Base-by-base conservation (phyloP, 495 filamentous ascomycete genomes). In the Penicillium cinerascens region DNA sequence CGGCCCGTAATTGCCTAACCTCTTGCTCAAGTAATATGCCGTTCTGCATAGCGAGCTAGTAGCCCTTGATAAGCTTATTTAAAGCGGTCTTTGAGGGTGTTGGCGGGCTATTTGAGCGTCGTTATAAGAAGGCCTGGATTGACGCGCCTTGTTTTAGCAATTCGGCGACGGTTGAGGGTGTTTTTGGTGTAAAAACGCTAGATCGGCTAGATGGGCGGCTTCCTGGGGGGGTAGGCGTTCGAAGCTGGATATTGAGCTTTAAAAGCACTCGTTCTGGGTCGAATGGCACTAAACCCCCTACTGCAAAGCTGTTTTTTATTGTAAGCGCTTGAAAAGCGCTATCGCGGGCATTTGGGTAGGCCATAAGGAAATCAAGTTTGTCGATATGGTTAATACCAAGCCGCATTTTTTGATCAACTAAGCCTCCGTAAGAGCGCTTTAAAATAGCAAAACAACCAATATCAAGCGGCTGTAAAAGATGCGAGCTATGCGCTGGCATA, bases 181-280 rank as follows among this genome's bases (percentile, higher is more conserved):
- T 45, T 44, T 53, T 48, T 54, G 33, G 48, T 13, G 39, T 51
- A 20, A 51, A 47, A n/a, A 42, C 23, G 40, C 43, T 54, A 21
- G 20, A 25, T 46, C 43, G 35, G 43, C 43, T 46, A 25, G 25
- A 44, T 51, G 25, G 48, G 33, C 45, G 56, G 44, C 42, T 54
- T 10, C 8, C 20, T 42, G 37, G 56, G 29, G 47, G 46, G 45
- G 50, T 47, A 8, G 37, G 56, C 10, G 56, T 59, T 25, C 23
- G 36, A 10, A 54, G 43, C 18, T 27, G 46, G 18, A 56, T 49
- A 56, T 47, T 56, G 33, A 56, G 52, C 40, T 60, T 38, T n/a
- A 41, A 41, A 20, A 52, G 37, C 27, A 60, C 52, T 18, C 43
- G 35, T 18, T 60, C 44, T 29, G 23, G n/a, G 46, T 55, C 29